Evolutionary conservation across 805 yeast genomes (phyloP).

Genomic region (Cyberlindnera galapagoensis): DNA sequence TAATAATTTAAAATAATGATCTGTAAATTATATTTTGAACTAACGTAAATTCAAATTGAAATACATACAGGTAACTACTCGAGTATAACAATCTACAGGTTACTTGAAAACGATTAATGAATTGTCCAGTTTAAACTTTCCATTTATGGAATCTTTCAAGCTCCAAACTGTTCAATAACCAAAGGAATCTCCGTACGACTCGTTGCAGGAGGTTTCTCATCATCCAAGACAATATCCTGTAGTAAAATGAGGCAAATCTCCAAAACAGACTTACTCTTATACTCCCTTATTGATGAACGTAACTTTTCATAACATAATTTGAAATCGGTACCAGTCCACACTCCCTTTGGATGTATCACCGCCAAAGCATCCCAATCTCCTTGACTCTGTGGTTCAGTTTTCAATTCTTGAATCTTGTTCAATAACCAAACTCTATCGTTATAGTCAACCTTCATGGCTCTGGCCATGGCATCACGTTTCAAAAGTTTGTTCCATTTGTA

Average conservation of each 20-base stretch:
- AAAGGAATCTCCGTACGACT: constrained; percentile 17
- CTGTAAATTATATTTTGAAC: constrained; percentile 12
- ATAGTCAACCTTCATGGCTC: constrained; percentile 37
- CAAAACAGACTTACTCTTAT: constrained; percentile 31
- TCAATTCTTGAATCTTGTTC: constrained; percentile 38
- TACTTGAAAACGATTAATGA: no score
- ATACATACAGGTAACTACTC: not conserved
- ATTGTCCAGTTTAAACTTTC: no score
- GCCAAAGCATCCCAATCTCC: constrained; percentile 54
- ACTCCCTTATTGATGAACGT: constrained; percentile 45
- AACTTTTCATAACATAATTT: constrained; percentile 55
- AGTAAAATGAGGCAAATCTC: constrained; percentile 27
- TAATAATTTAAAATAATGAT: constrained; percentile 10
- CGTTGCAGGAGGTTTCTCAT: constrained; percentile 12
- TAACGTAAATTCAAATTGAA: no score
- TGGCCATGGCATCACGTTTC: constrained; percentile 46
- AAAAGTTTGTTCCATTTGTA: constrained; percentile 89
- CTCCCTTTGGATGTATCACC: constrained; percentile 33
- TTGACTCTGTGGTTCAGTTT: constrained; percentile 34
- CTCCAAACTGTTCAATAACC: constrained; percentile 8
- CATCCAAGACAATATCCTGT: constrained; percentile 17
- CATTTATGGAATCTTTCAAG: no score
- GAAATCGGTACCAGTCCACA: constrained; percentile 59
- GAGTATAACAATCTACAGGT: no score
- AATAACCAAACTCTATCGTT: constrained; percentile 47